Conservation (phyloP, 805 yeast species). For the Monosporozyma yasuniensis region DNA sequence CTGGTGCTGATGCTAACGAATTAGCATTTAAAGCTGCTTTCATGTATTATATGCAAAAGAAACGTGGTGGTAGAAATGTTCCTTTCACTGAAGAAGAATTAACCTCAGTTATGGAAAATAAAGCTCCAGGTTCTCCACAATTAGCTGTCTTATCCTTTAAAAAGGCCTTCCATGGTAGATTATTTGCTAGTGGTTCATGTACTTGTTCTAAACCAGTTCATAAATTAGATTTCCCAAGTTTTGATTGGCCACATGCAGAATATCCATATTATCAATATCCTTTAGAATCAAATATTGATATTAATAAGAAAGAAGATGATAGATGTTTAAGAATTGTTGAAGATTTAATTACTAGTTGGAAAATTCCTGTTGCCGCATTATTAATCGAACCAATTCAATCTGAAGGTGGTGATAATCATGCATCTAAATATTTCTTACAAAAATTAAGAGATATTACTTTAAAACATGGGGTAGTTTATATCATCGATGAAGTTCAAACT, state of each 20-base stretch:
- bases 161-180: slow-evolving; percentile 89
- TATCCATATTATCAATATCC: slow-evolving; percentile 85
- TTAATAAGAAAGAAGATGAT: slow-evolving; percentile 68
- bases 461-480: slow-evolving; percentile 49
- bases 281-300: slow-evolving; percentile 52
- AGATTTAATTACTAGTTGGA: slow-evolving; percentile 56
- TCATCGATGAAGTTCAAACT: slow-evolving; percentile 66
- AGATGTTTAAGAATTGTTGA: slow-evolving; percentile 75
- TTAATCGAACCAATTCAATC: slow-evolving; percentile 82
- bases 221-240: slow-evolving; percentile 85
- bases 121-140: slow-evolving; percentile 83
- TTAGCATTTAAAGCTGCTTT: slow-evolving; percentile 65
- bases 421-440: slow-evolving; percentile 52
- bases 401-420: slow-evolving; percentile 74
- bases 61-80: slow-evolving; percentile 54
- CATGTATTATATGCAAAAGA: slow-evolving; percentile 50
- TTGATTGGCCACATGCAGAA: slow-evolving; percentile 95
- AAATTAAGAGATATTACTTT: slow-evolving; percentile 51
- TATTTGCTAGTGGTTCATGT: slow-evolving; percentile 83
- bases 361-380: slow-evolving; percentile 75
- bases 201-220: slow-evolving; percentile 94
- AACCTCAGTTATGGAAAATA: slow-evolving; percentile 65
- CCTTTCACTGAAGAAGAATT: slow-evolving; percentile 63
- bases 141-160: slow-evolving; percentile 79
- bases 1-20: slow-evolving; percentile 66